Base-by-base conservation (phyloP, 257 asterid species). In the Nicotiana otophora region DNA sequence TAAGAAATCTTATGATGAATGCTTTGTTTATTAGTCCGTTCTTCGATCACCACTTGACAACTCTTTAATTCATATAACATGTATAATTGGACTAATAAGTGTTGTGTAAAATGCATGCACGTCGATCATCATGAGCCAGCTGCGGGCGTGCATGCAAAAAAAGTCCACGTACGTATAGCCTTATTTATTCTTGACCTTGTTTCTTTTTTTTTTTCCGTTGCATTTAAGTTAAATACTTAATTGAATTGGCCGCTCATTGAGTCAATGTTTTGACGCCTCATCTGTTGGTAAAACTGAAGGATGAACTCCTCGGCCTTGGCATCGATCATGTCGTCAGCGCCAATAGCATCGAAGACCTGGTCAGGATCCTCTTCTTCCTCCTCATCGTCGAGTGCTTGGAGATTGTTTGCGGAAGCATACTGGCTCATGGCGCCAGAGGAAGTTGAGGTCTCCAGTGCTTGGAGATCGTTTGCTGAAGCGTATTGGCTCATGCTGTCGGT, bases 241-340 rank as follows among this genome's bases (percentile, higher is more conserved):
- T 75, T 17, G 80, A 75, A 75, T 75, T 75, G 80, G 63, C 64
- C 64, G 26, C 63, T 51, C 28, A 75, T 51, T 75, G 80, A 75
- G 53, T 68, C 58, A n/a, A 68, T 23, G 61, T 83, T 83, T 81
- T 92, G 95, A 5, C 83, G 84, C 64, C 87, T 84, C 65, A 90
- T 87, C 64, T 91, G 91, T 46, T 83, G 83, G 86, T 92, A 92
- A 39, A 92, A 92, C 14, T 87, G 95, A n/a, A 90, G 89, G 48
- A 92, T 92, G 81, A 89, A 92, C 33, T 87, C 93, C 12, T 92
- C 97, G 0, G 95, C 97, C 76, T 92, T 91, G 33, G 89, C 72
- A 79, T 91, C 97, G 46, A 92, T 90, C 93, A 89, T 85, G 39
- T 89, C 95, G 34, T 92, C 97, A 14, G 92, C 93, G 0, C 83